phyloP scores from a whole-genome alignment of 176 grass and related monocot species.

The Musa troglodytarum region DNA sequence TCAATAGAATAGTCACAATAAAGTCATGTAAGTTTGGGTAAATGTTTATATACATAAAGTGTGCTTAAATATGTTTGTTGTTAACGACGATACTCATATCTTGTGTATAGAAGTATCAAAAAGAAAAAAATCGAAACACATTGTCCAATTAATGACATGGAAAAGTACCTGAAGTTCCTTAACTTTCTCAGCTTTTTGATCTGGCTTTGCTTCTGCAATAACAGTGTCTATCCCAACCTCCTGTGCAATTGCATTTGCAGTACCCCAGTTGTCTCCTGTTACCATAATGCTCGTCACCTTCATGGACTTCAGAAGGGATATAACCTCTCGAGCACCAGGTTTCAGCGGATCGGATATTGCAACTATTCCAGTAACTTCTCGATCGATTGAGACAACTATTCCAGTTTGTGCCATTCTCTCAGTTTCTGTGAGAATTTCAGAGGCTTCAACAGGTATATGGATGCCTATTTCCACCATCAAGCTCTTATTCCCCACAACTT shows the following conservation, averaged over 20 bases:
- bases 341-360: slow-evolving; percentile 84
- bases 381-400: slow-evolving; percentile 60
- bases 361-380: slow-evolving; percentile 64
- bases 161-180: slow-evolving; percentile 66
- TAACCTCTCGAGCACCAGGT: slow-evolving; percentile 49
- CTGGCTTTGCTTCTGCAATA: slow-evolving; percentile 76
- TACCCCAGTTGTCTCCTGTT: slow-evolving; percentile 94
- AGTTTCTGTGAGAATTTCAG: slow-evolving; percentile 58
- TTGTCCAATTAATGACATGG: background rate
- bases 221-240: slow-evolving; percentile 74
- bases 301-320: slow-evolving; percentile 74
- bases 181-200: slow-evolving; percentile 26
- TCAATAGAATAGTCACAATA: background rate
- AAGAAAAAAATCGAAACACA: background rate
- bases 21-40: background rate
- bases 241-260: slow-evolving; percentile 70
- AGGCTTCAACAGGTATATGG: slow-evolving; percentile 48
- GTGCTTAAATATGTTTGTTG: background rate
- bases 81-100: background rate
- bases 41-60: too few relatives aligned
- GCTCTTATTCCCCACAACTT: slow-evolving; percentile 71
- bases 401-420: slow-evolving; percentile 68
- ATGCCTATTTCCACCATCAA: slow-evolving; percentile 60
- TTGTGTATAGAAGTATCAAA: background rate
- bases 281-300: slow-evolving; percentile 91